Conservation (phyloP, 257 asterid species). For the Penstemon davidsonii region DNA sequence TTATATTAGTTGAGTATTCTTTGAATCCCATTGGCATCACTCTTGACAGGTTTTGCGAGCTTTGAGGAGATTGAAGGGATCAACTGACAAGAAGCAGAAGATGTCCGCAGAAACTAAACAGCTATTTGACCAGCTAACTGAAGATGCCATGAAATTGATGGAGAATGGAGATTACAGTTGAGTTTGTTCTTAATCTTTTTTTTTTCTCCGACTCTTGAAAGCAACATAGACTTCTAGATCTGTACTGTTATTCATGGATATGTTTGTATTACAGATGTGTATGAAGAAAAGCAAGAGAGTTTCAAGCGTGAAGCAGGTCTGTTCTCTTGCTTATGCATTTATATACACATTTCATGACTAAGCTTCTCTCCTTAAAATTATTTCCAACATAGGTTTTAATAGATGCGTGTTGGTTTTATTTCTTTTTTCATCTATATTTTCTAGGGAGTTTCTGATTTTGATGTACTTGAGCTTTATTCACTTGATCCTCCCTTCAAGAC, state of each 20-base stretch:
- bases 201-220: slow-evolving; percentile 3
- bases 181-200: slow-evolving; percentile 32
- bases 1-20: neutral
- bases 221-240: slow-evolving; percentile 11
- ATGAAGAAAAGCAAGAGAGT: slow-evolving; percentile 85
- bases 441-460: neutral
- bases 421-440: neutral
- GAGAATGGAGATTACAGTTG: slow-evolving; percentile 92
- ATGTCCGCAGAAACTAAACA: slow-evolving; percentile 79
- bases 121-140: slow-evolving; percentile 90
- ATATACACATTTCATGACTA: slow-evolving; percentile 3
- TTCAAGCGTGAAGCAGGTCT: slow-evolving; percentile 95
- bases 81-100: slow-evolving; percentile 78
- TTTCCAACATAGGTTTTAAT: slow-evolving; percentile 2
- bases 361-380: slow-evolving; percentile 5
- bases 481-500: neutral
- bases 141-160: slow-evolving; percentile 89
- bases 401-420: slow-evolving; percentile 10
- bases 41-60: slow-evolving; percentile 75
- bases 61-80: slow-evolving; percentile 91
- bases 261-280: slow-evolving; percentile 65
- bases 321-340: slow-evolving; percentile 24
- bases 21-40: slow-evolving; percentile 21
- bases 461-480: slow-evolving; percentile 6
- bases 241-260: slow-evolving; percentile 8